A percentile compares a stretch with the other conserved stretches of the same genome.
Evolutionary conservation across 2,329 filamentous ascomycete genomes (phyloP).

Genomic region (Colletotrichum costaricense): DNA sequence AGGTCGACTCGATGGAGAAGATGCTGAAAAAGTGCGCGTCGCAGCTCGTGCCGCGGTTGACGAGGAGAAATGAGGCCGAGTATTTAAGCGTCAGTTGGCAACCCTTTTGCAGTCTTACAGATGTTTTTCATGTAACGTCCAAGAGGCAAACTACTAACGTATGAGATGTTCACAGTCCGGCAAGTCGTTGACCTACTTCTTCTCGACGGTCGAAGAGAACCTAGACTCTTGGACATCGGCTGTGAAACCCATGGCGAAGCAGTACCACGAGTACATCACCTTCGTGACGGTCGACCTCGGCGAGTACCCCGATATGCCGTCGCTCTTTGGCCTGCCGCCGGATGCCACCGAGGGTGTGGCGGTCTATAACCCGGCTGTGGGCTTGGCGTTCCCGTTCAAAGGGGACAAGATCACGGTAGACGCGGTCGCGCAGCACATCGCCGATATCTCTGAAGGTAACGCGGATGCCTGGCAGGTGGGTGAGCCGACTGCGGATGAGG

Average conservation of each 20-base stretch:
- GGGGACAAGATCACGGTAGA: slow-evolving; percentile 44
- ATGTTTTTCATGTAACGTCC: not conserved
- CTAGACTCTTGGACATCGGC: slow-evolving; percentile 50
- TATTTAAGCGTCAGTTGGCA: slow-evolving; percentile 28
- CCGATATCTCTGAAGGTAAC: slow-evolving; percentile 56
- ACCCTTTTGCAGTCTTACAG: not conserved
- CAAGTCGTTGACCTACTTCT: slow-evolving; percentile 52
- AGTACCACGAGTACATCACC: slow-evolving; percentile 58
- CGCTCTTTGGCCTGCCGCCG: slow-evolving; percentile 49
- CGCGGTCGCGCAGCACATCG: slow-evolving; percentile 54
- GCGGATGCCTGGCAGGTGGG: slow-evolving; percentile 51
- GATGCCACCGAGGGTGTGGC: slow-evolving; percentile 47
- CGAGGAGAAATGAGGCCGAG: slow-evolving; percentile 55
- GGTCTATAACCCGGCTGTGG: slow-evolving; percentile 57
- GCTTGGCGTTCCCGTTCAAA: slow-evolving; percentile 54
- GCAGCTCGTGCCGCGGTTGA: slow-evolving; percentile 57
- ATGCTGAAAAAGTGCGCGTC: slow-evolving; percentile 52
- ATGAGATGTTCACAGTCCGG: slow-evolving; percentile 42
- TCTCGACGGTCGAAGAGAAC: slow-evolving; percentile 40
- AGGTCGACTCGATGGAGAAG: slow-evolving; percentile 46
- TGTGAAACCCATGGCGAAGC: slow-evolving; percentile 49
- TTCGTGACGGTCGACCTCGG: slow-evolving; percentile 59
- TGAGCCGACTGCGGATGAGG: slow-evolving; percentile 18
- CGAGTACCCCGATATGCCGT: slow-evolving; percentile 58
- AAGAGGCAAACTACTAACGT: not conserved